These are phyloP conservation scores for Diaporthe capsici DNA, from an alignment of 2,329 filamentous ascomycete species.

Conservation along the genomic window DNA sequence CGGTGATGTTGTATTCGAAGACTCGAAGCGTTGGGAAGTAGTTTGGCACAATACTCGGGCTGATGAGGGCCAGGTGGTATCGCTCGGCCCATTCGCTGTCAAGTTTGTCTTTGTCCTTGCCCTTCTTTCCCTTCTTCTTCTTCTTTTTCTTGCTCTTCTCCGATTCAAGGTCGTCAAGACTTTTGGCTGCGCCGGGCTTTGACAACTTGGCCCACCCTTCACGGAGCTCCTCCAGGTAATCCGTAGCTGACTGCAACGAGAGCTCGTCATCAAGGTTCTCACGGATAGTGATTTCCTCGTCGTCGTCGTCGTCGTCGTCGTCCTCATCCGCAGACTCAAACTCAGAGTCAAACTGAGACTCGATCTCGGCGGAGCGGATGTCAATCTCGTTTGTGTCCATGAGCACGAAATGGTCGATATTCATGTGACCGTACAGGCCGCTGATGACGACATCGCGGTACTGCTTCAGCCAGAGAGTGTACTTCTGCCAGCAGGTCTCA, in stretches of 20 bases:
- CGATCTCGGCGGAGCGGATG: conserved; percentile 60
- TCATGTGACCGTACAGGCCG: conserved; percentile 94
- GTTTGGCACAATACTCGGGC: conserved; percentile 91
- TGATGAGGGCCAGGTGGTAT: conserved; percentile 84
- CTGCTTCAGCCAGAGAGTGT: conserved; percentile 89
- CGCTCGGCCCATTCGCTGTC: conserved; percentile 88
- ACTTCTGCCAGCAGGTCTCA: conserved; percentile 98
- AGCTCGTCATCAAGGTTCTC: conserved; percentile 67
- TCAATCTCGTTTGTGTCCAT: conserved; percentile 87
- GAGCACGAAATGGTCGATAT: conserved; percentile 96
- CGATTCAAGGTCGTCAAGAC: conserved; percentile 43
- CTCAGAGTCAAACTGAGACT: conserved; percentile 45
- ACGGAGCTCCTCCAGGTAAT: conserved; percentile 85
- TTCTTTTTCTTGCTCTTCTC: conserved; percentile 48
- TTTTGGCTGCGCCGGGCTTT: conserved; percentile 54
- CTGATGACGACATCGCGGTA: conserved; percentile 91
- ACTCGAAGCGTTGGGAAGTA: conserved; percentile 92
- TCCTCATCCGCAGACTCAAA: not conserved
- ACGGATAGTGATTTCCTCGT: conserved; percentile 46
- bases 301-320: not conserved
- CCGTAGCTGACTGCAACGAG: conserved; percentile 74
- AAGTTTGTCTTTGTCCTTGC: conserved; percentile 64
- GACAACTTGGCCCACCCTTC: conserved; percentile 84
- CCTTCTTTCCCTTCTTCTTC: conserved; percentile 55
- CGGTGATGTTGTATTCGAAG: conserved; percentile 93